phyloP scores from a whole-genome alignment of 208 protist genomes.

The Porcisia deanei region DNA sequence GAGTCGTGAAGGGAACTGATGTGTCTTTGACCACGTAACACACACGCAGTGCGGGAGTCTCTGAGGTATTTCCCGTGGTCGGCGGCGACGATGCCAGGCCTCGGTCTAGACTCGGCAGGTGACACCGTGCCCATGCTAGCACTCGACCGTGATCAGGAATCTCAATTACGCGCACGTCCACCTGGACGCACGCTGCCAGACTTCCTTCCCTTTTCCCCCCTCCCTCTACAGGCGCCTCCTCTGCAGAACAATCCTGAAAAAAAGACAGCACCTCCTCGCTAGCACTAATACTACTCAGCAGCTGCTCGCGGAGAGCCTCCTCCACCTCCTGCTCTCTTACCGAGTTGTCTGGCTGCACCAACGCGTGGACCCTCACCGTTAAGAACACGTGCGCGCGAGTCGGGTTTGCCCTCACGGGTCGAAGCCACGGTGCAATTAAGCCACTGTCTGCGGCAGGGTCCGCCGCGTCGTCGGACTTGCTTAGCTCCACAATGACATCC shows the following conservation, averaged over 20 bases:
- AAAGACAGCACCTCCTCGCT: slow-evolving; percentile 22
- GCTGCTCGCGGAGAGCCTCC: slow-evolving; percentile 21
- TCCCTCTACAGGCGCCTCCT: slow-evolving; percentile 10
- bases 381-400: slow-evolving; percentile 21
- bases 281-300: slow-evolving; percentile 11
- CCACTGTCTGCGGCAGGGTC: neutral
- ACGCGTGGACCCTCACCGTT: slow-evolving; percentile 24
- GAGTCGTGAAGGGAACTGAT: slow-evolving; percentile 10
- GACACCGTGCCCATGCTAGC: slow-evolving; percentile 28
- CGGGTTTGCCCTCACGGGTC: neutral
- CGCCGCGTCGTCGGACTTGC: neutral
- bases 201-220: slow-evolving; percentile 12
- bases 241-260: slow-evolving; percentile 5
- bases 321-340: slow-evolving; percentile 31
- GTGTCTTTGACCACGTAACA: slow-evolving; percentile 41
- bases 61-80: neutral
- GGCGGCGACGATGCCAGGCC: neutral
- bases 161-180: slow-evolving; percentile 31
- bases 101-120: neutral
- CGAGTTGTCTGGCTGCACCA: slow-evolving; percentile 30
- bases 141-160: slow-evolving; percentile 32
- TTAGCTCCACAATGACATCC: slow-evolving; percentile 33
- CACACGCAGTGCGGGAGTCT: slow-evolving; percentile 20
- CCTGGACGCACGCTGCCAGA: slow-evolving; percentile 14
- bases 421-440: slow-evolving; percentile 5